Base-by-base conservation (phyloP, 202 grass and related monocot species). In the Digitaria exilis region DNA sequence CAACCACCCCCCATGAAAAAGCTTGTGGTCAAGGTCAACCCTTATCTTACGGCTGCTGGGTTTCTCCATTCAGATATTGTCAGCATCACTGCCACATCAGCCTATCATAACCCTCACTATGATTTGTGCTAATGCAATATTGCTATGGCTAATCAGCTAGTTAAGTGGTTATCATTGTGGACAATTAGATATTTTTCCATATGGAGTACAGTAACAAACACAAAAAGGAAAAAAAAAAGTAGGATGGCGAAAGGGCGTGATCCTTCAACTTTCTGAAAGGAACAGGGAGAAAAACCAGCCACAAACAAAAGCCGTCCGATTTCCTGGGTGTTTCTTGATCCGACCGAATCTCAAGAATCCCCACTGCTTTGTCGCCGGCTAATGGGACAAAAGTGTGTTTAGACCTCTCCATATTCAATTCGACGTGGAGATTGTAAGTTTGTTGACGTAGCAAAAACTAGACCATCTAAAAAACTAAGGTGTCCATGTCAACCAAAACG, bases 21-120 rank as follows among this genome's bases (percentile, higher is more conserved):
- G 69, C 25, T 84, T 90, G 80, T 70, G 80, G 79, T 87, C 84
- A 90, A 90, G 88, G 88, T 90, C 84, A 87, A 84, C 84, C 79
- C 84, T 75, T 80, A 75, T 70, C 80, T 80, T 83, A 80, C 73
- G 69, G 80, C 69, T 87, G 84, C 69, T 84, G 70, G 75, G 69
- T 90, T 80, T 69, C 75, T 69, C 75, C 84, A 70, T 79, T 79
- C 84, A 46, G 25, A 84, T 62, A 76, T 32, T 63, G 88, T 87
- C 84, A 83, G 21, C 84, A 87, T 90, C 88, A 63, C 59, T 19
- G 75, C 43, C 69, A 84, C 88, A 58, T 80, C 88, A 90, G 44
- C 64, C 55, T 69, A 6, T 35, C 52, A 80, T 22, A 63, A 74
- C 75, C 60, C 74, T 45, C 74, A 62, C 61, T 69, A 59, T 69